Conservation (phyloP, 2,329 filamentous ascomycete species). For the Didymella lethalis region DNA sequence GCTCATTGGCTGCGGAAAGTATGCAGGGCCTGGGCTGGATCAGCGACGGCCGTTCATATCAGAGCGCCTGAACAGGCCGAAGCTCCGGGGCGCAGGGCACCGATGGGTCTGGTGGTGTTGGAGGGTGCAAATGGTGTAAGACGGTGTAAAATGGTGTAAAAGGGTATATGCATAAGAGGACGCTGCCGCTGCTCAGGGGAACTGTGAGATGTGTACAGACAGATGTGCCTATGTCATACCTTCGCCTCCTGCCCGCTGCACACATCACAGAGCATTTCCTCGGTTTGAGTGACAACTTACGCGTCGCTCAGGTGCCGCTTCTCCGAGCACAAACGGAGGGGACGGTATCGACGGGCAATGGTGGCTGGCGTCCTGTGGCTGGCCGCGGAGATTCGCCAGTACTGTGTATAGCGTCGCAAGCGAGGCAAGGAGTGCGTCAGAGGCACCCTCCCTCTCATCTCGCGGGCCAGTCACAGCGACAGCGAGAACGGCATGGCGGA, state of each 20-base stretch:
- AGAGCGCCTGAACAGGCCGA: slow-evolving; percentile 10
- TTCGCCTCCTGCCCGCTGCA: background rate
- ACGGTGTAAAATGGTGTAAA: no score
- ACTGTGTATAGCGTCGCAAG: slow-evolving; percentile 2
- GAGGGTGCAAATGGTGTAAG: no score
- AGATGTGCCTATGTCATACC: background rate
- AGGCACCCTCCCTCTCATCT: slow-evolving; percentile 7
- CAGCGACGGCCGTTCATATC: slow-evolving; percentile 5
- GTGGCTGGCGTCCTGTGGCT: slow-evolving; percentile 8
- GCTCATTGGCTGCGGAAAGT: slow-evolving; percentile 27
- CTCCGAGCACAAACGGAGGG: background rate
- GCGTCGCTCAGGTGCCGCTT: background rate
- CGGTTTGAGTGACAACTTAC: background rate
- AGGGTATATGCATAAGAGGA: background rate
- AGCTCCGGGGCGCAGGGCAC: slow-evolving; percentile 8
- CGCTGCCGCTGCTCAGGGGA: background rate
- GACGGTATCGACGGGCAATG: background rate
- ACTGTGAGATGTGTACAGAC: background rate
- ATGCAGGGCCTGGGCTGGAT: slow-evolving; percentile 18
- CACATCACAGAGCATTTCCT: background rate
- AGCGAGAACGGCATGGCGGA: slow-evolving; percentile 9
- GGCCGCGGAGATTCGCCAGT: background rate
- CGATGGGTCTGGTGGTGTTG: background rate
- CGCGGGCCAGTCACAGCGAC: slow-evolving; percentile 8
- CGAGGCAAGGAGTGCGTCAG: slow-evolving; percentile 8